These are phyloP conservation scores for Eimeria necatrix DNA, from an alignment of 169 alveolate genomes.

Conservation along the genomic window DNA sequence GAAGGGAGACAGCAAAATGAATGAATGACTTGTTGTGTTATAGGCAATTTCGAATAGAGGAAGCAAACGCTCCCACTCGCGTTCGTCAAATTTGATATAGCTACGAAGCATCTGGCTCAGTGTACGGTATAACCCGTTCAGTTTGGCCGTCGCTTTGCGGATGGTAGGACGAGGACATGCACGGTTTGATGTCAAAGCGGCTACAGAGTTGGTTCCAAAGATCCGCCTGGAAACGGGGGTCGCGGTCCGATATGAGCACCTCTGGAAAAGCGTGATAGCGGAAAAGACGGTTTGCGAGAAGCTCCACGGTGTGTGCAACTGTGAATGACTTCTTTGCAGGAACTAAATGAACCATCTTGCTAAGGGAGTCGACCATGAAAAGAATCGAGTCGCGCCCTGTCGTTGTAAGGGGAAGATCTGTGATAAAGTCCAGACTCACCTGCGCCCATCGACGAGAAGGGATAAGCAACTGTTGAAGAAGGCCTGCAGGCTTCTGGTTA, in stretches of 20 bases:
- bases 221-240: not conserved
- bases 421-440: not conserved
- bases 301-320: not conserved
- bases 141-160: no score
- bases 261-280: not conserved
- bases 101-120: not conserved
- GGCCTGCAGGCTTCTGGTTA: conserved; percentile 35
- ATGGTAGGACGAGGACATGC: not conserved
- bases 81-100: not conserved
- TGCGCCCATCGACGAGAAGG: not conserved
- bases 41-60: not conserved
- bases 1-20: not conserved
- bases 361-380: not conserved
- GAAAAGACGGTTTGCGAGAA: not conserved
- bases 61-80: not conserved
- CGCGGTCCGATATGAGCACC: conserved; percentile 11
- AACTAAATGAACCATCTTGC: conserved; percentile 15
- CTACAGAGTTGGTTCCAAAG: not conserved
- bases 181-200: not conserved
- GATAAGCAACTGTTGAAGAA: not conserved
- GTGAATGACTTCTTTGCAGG: not conserved
- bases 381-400: not conserved
- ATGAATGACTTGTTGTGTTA: not conserved
- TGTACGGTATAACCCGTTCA: not conserved
- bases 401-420: not conserved